These are phyloP conservation scores for Phylloporus sp. DNA, from an alignment of 768 basidiomycete genomes.

Conservation along the genomic window DNA sequence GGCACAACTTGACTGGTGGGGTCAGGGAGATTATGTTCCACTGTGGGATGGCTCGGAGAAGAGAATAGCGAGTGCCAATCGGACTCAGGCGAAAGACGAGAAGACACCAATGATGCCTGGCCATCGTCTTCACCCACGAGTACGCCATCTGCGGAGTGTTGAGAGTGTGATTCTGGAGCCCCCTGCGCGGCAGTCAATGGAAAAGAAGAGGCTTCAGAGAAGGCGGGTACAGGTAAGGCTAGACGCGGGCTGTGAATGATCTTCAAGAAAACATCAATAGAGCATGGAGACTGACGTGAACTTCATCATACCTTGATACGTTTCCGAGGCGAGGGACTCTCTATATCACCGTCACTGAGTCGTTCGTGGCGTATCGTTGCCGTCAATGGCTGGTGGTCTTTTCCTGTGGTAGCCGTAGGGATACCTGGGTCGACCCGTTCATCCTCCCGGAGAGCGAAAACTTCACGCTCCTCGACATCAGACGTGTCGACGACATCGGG, in stretches of 20 bases:
- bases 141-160: not conserved
- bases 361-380: not conserved
- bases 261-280: conserved; percentile 18
- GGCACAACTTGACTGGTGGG: not conserved
- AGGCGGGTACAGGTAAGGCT: not conserved
- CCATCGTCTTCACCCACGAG: not conserved
- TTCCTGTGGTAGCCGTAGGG: not conserved
- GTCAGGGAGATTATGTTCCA: not conserved
- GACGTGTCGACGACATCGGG: conserved; percentile 56
- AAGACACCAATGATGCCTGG: not conserved
- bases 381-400: not conserved
- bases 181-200: not conserved
- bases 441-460: conserved; percentile 24
- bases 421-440: not conserved
- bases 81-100: conserved; percentile 1
- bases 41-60: conserved; percentile 7
- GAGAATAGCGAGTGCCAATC: conserved; percentile 21
- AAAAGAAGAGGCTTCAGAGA: not conserved
- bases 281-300: not conserved
- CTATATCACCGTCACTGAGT: conserved; percentile 10
- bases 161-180: not conserved
- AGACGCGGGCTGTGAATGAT: conserved; percentile 7
- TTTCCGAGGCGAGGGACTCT: conserved; percentile 31
- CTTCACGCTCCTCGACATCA: conserved; percentile 55
- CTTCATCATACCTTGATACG: conserved; percentile 31